Conservation (phyloP, 2,329 filamentous ascomycete species). For the Pseudohalonectria lignicola region DNA sequence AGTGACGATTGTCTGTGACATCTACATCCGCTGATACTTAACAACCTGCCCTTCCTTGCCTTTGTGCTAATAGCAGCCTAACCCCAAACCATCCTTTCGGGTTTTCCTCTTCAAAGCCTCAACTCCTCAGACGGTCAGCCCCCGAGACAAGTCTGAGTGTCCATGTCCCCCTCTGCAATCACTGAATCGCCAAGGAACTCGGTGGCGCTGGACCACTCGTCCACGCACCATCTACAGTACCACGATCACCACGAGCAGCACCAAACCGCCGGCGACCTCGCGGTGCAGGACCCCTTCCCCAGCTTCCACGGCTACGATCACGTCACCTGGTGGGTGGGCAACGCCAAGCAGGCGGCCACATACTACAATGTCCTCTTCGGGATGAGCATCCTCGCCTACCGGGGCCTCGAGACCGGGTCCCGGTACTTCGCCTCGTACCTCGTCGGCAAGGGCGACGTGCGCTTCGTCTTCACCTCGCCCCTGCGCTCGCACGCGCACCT, state of each 20-base stretch:
- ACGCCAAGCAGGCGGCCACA: constrained; percentile 86
- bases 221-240: constrained; percentile 17
- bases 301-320: constrained; percentile 83
- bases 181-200: constrained; percentile 35
- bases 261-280: constrained; percentile 43
- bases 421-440: constrained; percentile 77
- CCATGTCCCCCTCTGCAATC: constrained; percentile 51
- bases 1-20: neutral
- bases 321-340: constrained; percentile 92
- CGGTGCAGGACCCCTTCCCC: constrained; percentile 35
- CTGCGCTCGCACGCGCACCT: constrained; percentile 50
- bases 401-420: constrained; percentile 78
- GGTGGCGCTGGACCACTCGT: constrained; percentile 17
- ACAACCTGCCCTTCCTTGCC: neutral
- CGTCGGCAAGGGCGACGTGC: constrained; percentile 61
- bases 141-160: too few relatives aligned
- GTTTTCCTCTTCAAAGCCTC: neutral
- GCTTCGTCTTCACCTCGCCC: constrained; percentile 77
- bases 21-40: too few relatives aligned
- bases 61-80: neutral
- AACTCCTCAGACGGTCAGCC: too few relatives aligned
- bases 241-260: constrained; percentile 32
- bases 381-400: constrained; percentile 73
- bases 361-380: constrained; percentile 86
- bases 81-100: neutral